phyloP scores from a whole-genome alignment of 2,329 filamentous ascomycete genomes.

The Monosporascus sp. region DNA sequence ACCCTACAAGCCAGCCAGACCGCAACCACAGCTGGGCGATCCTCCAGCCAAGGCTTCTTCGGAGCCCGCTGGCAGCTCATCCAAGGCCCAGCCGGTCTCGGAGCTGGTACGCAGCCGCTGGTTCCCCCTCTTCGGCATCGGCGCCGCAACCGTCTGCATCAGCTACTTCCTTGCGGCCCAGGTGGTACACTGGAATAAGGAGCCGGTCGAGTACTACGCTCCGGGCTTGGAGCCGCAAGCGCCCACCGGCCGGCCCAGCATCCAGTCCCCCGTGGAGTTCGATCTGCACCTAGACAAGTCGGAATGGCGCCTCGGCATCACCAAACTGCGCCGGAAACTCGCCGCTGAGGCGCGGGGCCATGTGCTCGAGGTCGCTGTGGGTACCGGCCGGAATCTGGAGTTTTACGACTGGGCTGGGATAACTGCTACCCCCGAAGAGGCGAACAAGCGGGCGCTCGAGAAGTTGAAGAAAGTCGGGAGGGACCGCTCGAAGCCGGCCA shows the following conservation, averaged over 20 bases:
- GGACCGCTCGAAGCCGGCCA: neutral
- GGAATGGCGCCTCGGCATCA: conserved; percentile 54
- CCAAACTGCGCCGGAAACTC: conserved; percentile 43
- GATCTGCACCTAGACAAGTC: conserved; percentile 54
- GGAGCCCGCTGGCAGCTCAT: neutral
- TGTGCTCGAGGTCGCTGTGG: conserved; percentile 59
- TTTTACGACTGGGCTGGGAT: conserved; percentile 51
- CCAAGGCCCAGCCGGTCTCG: conserved; percentile 5
- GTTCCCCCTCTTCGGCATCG: conserved; percentile 43
- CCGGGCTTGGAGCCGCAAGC: conserved; percentile 29
- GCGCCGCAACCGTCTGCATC: conserved; percentile 40
- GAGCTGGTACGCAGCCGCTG: conserved; percentile 32
- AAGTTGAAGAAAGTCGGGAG: conserved; percentile 9
- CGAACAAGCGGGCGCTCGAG: conserved; percentile 14
- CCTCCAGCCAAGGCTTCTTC: neutral
- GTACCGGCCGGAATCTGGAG: conserved; percentile 56
- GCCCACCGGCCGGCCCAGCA: conserved; percentile 45
- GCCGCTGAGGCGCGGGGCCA: conserved; percentile 46
- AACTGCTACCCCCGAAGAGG: conserved; percentile 11
- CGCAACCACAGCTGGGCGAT: neutral
- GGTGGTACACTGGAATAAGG: conserved; percentile 17
- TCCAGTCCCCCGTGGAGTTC: conserved; percentile 49
- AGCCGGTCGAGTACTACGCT: conserved; percentile 21
- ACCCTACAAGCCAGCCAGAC: neutral
- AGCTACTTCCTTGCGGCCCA: conserved; percentile 40